These are phyloP conservation scores for Aechmea fasciata DNA, from an alignment of 176 grass and related monocot genomes.

Conservation along the genomic window DNA sequence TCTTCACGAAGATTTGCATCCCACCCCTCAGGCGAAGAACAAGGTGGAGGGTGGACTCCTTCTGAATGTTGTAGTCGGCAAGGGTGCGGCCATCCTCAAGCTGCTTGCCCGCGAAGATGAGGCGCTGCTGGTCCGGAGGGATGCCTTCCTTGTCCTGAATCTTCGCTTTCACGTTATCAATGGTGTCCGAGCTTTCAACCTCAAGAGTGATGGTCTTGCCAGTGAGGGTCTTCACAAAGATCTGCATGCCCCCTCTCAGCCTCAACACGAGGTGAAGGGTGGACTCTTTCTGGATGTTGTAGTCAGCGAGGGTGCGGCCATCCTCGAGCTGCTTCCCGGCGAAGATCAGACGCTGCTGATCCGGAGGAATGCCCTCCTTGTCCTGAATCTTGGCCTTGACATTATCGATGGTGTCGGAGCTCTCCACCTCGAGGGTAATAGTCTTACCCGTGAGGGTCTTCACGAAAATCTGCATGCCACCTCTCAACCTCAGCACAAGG, in stretches of 20 bases:
- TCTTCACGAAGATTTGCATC: too few species aligned
- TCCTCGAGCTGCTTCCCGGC: constrained; percentile 65
- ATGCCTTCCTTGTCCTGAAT: constrained; percentile 92
- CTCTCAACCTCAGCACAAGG: background rate
- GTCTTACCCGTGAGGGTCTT: constrained; percentile 37
- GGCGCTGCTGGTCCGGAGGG: constrained; percentile 57
- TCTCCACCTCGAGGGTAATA: constrained; percentile 26
- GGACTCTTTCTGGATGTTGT: constrained; percentile 74
- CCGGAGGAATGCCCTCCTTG: constrained; percentile 62
- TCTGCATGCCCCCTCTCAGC: constrained; percentile 34
- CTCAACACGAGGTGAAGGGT: constrained; percentile 53
- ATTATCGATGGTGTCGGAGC: constrained; percentile 28
- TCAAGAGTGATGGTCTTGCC: background rate
- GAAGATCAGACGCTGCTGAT: constrained; percentile 45
- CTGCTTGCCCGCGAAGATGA: constrained; percentile 69
- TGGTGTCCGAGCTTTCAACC: background rate
- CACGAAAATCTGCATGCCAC: constrained; percentile 25
- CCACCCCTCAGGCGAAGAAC: background rate
- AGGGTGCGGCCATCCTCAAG: constrained; percentile 53
- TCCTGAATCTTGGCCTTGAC: constrained; percentile 72
- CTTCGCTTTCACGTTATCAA: constrained; percentile 64
- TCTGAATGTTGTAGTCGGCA: constrained; percentile 64
- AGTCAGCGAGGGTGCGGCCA: constrained; percentile 41
- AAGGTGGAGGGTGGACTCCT: constrained; percentile 67
- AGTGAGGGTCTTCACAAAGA: constrained; percentile 11